These are phyloP conservation scores for Afroboletus lepidellus DNA, from an alignment of 1,284 basidiomycete species.

Conservation along the genomic window DNA sequence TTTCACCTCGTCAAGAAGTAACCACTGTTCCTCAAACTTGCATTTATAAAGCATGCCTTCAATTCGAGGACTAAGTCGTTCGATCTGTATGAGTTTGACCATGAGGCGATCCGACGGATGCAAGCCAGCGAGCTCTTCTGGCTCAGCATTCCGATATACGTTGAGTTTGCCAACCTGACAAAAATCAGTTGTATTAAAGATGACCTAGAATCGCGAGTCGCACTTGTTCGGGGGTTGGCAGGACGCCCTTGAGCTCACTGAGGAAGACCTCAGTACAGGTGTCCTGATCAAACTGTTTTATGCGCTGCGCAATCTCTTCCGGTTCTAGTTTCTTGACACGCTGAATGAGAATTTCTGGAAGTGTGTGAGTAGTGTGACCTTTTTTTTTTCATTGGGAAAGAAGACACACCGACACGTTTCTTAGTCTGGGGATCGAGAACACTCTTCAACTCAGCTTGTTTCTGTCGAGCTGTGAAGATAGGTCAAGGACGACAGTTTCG, in stretches of 20 bases:
- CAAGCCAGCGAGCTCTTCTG: conserved; percentile 85
- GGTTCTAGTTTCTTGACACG: conserved; percentile 79
- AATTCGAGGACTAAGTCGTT: conserved; percentile 87
- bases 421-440: conserved; percentile 89
- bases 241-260: conserved; percentile 79
- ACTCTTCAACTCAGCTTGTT: conserved; percentile 82
- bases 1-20: conserved; percentile 67
- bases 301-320: conserved; percentile 80
- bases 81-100: conserved; percentile 95
- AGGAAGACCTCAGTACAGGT: conserved; percentile 87
- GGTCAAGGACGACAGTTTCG: conserved; percentile 1
- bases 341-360: conserved; percentile 86
- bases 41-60: conserved; percentile 93
- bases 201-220: conserved; percentile 12
- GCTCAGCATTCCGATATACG: conserved; percentile 83
- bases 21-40: conserved; percentile 81
- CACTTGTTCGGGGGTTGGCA: conserved; percentile 89
- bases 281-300: conserved; percentile 81
- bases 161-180: conserved; percentile 85
- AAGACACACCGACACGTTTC: conserved; percentile 80
- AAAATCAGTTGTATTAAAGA: conserved; percentile 11
- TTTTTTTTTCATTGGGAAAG: neutral
- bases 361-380: neutral
- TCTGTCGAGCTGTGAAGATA: conserved; percentile 61
- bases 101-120: conserved; percentile 96